These are phyloP conservation scores for Orbilia brochopaga DNA, from an alignment of 2,329 filamentous ascomycete species.

Conservation along the genomic window DNA sequence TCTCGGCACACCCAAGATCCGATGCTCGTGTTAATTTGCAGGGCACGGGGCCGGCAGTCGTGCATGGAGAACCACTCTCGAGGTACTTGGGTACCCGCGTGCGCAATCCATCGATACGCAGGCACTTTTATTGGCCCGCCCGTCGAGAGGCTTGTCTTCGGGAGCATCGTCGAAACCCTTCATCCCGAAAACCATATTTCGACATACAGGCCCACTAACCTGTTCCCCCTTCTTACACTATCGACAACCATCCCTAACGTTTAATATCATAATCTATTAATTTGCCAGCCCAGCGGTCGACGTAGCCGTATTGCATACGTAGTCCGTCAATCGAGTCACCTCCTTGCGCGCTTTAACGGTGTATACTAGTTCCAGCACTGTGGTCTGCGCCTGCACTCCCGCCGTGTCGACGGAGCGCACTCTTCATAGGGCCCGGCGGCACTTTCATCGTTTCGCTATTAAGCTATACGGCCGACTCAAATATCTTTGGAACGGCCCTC, in stretches of 20 bases:
- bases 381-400: too few species aligned
- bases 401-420: too few species aligned
- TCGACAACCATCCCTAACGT: not conserved
- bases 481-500: too few species aligned
- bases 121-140: not conserved
- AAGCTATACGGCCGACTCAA: too few species aligned
- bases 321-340: not conserved
- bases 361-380: not conserved
- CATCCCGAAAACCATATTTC: not conserved
- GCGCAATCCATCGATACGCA: not conserved
- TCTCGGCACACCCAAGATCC: not conserved
- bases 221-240: not conserved
- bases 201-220: not conserved
- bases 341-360: conserved; percentile 3
- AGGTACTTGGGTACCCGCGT: not conserved
- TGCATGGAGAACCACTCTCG: not conserved
- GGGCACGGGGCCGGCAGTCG: not conserved
- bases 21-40: not conserved
- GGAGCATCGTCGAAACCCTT: not conserved
- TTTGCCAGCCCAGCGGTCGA: not conserved
- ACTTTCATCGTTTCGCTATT: too few species aligned
- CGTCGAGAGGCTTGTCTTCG: not conserved
- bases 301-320: not conserved
- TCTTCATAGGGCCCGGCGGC: too few species aligned
- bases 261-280: not conserved